phyloP scores from a whole-genome alignment of 1,284 basidiomycete species.

The Kwoniella shivajii region DNA sequence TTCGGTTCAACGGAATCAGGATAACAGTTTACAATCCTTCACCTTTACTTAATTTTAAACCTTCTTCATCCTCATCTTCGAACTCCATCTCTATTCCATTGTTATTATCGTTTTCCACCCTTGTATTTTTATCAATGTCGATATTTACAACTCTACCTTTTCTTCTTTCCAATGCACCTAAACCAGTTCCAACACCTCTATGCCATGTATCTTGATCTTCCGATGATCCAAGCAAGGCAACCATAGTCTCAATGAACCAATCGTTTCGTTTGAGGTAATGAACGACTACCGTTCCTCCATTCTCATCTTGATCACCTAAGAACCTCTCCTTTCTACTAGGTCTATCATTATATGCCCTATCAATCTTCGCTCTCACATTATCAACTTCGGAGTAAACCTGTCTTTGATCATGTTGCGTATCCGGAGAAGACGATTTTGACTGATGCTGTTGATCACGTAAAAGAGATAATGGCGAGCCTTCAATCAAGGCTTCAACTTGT shows the following conservation, averaged over 20 bases:
- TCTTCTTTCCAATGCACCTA: slow-evolving; percentile 24
- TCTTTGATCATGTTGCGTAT: neutral
- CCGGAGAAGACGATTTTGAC: neutral
- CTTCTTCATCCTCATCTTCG: slow-evolving; percentile 8
- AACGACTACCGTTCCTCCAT: slow-evolving; percentile 91
- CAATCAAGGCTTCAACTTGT: slow-evolving; percentile 87
- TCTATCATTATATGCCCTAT: slow-evolving; percentile 34
- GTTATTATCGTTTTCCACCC: too few relatives aligned
- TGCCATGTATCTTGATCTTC: slow-evolving; percentile 54
- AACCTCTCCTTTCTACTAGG: slow-evolving; percentile 62
- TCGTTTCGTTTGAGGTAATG: slow-evolving; percentile 96
- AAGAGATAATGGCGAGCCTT: slow-evolving; percentile 62
- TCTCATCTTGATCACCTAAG: slow-evolving; percentile 57
- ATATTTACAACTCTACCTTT: slow-evolving; percentile 17
- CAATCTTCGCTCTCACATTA: slow-evolving; percentile 58
- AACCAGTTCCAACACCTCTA: slow-evolving; percentile 21
- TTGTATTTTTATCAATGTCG: too few relatives aligned
- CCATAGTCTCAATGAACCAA: slow-evolving; percentile 93
- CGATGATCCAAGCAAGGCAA: slow-evolving; percentile 74
- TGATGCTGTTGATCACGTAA: slow-evolving; percentile 17
- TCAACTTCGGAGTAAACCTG: slow-evolving; percentile 7
- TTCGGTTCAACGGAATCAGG: neutral
- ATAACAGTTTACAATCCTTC: slow-evolving; percentile 12
- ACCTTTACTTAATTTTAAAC: slow-evolving; percentile 17
- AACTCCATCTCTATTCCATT: too few relatives aligned